These are phyloP conservation scores for Cicer arietinum DNA, from an alignment of 306 rosid species.

Conservation along the genomic window DNA sequence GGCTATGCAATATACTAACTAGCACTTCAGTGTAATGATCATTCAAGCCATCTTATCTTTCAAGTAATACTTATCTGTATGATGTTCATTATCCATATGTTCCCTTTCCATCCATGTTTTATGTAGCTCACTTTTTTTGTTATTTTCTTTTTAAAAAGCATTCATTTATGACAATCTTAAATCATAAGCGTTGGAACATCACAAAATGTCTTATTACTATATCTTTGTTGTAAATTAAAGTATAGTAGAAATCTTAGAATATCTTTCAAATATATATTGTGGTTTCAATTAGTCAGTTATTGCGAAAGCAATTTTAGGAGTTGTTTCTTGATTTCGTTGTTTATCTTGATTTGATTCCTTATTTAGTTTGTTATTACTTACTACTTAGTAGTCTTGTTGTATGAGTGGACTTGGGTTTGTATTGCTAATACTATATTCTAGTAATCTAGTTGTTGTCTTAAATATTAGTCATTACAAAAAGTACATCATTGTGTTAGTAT, in stretches of 20 bases:
- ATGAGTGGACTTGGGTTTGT: not conserved
- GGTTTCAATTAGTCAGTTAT: not conserved
- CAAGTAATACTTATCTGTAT: not conserved
- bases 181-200: not conserved
- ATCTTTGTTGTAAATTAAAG: not conserved
- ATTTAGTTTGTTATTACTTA: not conserved
- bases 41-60: not conserved
- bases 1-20: no score
- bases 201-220: not conserved
- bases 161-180: not conserved
- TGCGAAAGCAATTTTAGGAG: not conserved
- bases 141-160: not conserved
- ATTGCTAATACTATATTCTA: not conserved
- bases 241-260: not conserved
- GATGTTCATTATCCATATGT: not conserved
- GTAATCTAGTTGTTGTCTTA: not conserved
- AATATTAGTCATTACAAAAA: slow-evolving; percentile 3
- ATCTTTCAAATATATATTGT: not conserved
- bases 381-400: not conserved
- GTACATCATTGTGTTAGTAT: not conserved
- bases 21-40: not conserved
- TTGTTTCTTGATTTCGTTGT: not conserved
- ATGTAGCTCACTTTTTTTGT: not conserved
- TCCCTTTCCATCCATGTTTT: not conserved
- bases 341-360: not conserved